Base-by-base conservation (phyloP, 2,329 filamentous ascomycete genomes). In the Arthrobotrys iridis region DNA sequence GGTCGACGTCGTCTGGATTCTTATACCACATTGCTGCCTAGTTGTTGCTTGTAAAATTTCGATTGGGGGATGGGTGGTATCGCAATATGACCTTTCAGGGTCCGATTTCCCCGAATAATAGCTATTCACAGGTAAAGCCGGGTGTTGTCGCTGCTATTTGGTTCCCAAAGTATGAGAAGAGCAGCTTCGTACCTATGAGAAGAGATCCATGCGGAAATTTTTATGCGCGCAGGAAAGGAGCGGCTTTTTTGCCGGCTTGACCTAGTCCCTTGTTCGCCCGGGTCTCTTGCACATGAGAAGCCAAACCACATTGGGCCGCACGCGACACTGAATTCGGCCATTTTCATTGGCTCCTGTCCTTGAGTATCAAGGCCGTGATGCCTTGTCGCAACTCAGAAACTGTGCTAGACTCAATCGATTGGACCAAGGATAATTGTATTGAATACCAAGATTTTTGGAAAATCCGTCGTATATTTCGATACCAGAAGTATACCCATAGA, bases 21-120 rank as follows among this genome's bases (percentile, higher is more conserved):
- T 4, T 8, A 60, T 24, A 50, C 41, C 15, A 8, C 66, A 46
- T 63, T 71, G 66, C 66, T 71, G 66, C 66, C 66, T 71, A 71
- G 37, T 26, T 33, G 33, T 40, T 18, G 22, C 20, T 55, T 65
- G 45, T 28, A 33, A 65, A 35, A 33, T 65, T 55, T 35, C 45
- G 33, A 65, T 28, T 3, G 50, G 10, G 20, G 22, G 24, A 40
- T 41, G 26, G 30, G 20, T 52, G 43, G 46, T 35, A 24, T 59
- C 55, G 33, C 22, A 43, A n/a, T n/a, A 45, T 28, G 30, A 37
- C 30, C 50, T 20, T 50, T 41, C 30, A 67, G 22, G 40, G 46
- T 55, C 35, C 20, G 35, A 59, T 59, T 59, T 59, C 40, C 55
- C 35, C 55, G 30, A 37, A 24, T 22, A 11, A n/a, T 59, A 43